Evolutionary conservation across 1,284 basidiomycete genomes (phyloP), one percentile per base, ranked within the genome.

Genomic region (Phellopilus nigrolimitatus): DNA sequence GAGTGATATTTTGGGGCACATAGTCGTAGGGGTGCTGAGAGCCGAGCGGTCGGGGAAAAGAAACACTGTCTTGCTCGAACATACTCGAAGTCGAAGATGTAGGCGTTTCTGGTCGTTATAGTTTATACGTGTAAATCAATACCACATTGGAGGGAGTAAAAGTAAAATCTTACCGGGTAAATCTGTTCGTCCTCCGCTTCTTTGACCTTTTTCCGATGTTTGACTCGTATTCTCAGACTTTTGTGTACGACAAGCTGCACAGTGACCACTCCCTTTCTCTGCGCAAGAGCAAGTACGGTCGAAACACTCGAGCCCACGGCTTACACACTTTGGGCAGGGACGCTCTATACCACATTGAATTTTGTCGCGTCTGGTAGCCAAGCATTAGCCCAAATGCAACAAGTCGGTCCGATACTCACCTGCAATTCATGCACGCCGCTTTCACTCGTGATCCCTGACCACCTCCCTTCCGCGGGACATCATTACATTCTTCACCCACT

Each of bases 361-460:
- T 65, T 81, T 81, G 62, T 51, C 39, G 8, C 41, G 40, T 17
- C 36, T 28, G 28, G 12, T 25, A 28, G 15, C 33, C 8, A 9
- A 40, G 10, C 30, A 47, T 44, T 30, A n/a, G n/a, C n/a, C n/a
- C n/a, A n/a, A 24, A 27, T 27, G 33, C 36, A 21, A 41, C 24
- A 25, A 19, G 36, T 2, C 30, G 10, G 7, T 15, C 8, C 36
- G 17, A n/a, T 5, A 56, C 61, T 64, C 67, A 72, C 78, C 79
- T 78, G 71, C 79, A 82, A 58, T 67, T 71, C 50, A 70, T 67
- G 61, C 79, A 81, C 45, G 79, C 79, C 61, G 72, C 70, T 62
- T 80, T 82, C 17, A 79, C 79, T 38, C 80, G 70, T 10, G 73
- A 73, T 17, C 80, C 80, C 43, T 74, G 75, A 1, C 79, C 78